Evolutionary conservation across 179 eudicot genomes (phyloP).

Genomic region (Monotropa hypopitys): DNA sequence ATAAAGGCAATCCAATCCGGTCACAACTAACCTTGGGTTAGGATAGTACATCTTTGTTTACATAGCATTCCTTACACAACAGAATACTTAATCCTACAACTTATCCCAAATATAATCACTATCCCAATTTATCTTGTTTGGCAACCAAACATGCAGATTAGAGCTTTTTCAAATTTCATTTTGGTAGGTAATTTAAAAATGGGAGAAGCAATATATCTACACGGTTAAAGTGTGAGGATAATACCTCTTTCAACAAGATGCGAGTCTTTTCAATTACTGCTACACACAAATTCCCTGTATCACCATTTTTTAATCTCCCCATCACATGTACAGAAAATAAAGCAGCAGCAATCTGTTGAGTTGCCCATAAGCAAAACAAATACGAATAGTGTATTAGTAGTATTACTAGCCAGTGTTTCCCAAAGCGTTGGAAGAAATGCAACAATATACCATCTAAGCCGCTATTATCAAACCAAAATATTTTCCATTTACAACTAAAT

Average conservation of each 20-base stretch:
- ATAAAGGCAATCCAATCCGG: neutral
- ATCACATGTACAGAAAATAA: constrained; percentile 55
- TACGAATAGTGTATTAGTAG: neutral
- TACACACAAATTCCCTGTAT: constrained; percentile 54
- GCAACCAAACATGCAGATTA: neutral
- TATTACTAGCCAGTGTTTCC: neutral
- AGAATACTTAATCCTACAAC: neutral
- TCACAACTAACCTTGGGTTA: neutral
- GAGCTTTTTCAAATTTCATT: neutral
- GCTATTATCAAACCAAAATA: neutral
- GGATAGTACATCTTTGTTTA: neutral
- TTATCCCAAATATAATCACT: neutral
- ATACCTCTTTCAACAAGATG: constrained; percentile 49
- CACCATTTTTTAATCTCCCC: constrained; percentile 46
- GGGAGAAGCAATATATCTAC: neutral
- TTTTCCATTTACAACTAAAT: neutral
- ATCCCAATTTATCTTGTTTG: neutral
- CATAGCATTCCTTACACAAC: neutral
- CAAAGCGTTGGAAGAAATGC: neutral
- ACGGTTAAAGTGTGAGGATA: neutral
- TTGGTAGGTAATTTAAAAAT: neutral
- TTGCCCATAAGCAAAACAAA: neutral
- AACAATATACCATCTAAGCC: neutral
- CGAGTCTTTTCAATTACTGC: constrained; percentile 45
- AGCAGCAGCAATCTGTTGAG: constrained; percentile 62